Evolutionary conservation across 1,284 basidiomycete genomes (phyloP), one percentile per base, ranked within the genome.

Genomic region (Microbotryomycetes sp.): DNA sequence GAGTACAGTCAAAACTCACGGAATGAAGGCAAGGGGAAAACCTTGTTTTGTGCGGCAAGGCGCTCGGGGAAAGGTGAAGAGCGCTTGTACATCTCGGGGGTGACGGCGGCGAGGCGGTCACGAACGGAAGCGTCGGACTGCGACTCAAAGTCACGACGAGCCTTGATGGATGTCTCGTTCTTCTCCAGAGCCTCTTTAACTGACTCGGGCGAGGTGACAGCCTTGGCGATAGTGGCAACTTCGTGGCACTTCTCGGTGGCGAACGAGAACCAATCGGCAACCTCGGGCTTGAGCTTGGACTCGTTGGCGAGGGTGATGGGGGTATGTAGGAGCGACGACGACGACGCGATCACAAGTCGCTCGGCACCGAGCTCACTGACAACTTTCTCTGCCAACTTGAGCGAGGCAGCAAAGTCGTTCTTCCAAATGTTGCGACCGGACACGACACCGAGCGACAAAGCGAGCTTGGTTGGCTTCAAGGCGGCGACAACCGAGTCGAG

Each of bases 351-450:
- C 75, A 96, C 84, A 74, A 98, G 89, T 69, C 92, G 91, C 54
- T 70, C 71, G 69, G 81, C 79, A 66, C 91, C 91, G 72, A 97
- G 86, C 52, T 80, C 81, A 58, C 85, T 83, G 72, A 93, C 80
- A 58, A 92, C 93, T 78, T 88, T 89, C 81, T 94, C 85, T 64
- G 84, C 91, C 56, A 85, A 79, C 75, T 87, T 85, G 79, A 94
- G 83, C 63, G 90, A 87, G 56, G 84, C 86, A 71, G 82, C 80
- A 74, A 98, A 86, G 80, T 98, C 94, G 67, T 86, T 89, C 86
- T 98, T 99, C 96, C 96, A 99, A 81, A 99, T 92, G 83, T 98
- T 98, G 76, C 96, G 92, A 67, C 96, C 96, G 49, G 96, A 98
- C 69, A 99, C 89, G 67, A 98, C 78, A 80, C 96, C 96, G 69